Evolutionary conservation across 2,329 filamentous ascomycete species (phyloP).

Genomic region (Cephalotrichum gorgonifer): DNA sequence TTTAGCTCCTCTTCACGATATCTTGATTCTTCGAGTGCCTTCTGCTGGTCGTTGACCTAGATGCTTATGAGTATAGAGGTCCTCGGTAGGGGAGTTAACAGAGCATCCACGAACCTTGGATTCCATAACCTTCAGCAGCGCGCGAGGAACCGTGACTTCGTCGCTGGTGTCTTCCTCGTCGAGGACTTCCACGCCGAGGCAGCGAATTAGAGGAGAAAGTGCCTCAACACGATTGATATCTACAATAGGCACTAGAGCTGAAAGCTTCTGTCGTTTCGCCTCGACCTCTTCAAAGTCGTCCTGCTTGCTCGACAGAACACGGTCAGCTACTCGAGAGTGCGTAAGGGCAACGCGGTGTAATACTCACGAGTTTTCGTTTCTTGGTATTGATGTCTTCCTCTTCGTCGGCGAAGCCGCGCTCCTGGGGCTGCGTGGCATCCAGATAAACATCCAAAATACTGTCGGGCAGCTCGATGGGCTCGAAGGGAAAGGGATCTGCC

Average conservation of each 20-base stretch:
- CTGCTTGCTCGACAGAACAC: neutral
- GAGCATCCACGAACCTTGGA: constrained; percentile 5
- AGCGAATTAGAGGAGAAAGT: neutral
- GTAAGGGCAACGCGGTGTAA: neutral
- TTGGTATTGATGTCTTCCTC: constrained; percentile 18
- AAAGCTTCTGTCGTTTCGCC: neutral
- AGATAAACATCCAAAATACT: constrained; percentile 37
- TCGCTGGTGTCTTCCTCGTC: neutral
- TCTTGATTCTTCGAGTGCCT: constrained; percentile 9
- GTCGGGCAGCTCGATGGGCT: constrained; percentile 34
- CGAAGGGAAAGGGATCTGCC: constrained; percentile 31
- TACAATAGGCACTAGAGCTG: neutral
- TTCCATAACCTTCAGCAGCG: constrained; percentile 7
- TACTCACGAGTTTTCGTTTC: constrained; percentile 39
- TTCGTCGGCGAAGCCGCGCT: constrained; percentile 2
- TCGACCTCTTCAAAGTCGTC: neutral
- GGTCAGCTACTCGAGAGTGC: neutral
- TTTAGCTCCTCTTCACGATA: constrained; percentile 25
- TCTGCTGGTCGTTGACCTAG: constrained; percentile 1
- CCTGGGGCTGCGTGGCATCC: constrained; percentile 23
- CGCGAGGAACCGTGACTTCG: constrained; percentile 10
- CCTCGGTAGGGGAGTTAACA: neutral
- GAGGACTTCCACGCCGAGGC: constrained; percentile 2
- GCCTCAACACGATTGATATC: neutral
- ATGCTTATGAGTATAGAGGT: neutral